A percentile compares a stretch with the other conserved stretches of the same genome.
Conservation (phyloP, 2,329 filamentous ascomycete species). For the Cladosporium sphaerospermum region DNA sequence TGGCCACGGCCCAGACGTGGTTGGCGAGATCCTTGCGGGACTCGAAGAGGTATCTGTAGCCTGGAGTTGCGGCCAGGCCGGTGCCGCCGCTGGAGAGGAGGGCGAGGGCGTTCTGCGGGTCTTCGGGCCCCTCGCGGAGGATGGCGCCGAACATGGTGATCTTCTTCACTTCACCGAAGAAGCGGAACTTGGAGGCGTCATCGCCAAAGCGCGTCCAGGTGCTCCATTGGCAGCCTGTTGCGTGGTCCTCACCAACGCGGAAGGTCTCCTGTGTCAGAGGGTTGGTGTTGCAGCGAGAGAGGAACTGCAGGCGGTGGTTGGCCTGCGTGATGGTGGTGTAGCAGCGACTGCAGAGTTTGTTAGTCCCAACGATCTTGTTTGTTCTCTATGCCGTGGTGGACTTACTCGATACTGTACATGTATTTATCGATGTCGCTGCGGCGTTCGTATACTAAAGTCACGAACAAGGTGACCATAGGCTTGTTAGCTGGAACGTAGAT, state of each 20-base stretch:
- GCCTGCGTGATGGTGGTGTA: constrained; percentile 13
- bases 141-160: constrained; percentile 11
- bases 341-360: constrained; percentile 1
- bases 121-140: neutral
- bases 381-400: neutral
- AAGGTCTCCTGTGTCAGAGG: constrained; percentile 1
- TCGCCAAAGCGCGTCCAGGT: constrained; percentile 14
- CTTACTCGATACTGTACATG: constrained; percentile 15
- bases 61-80: constrained; percentile 2
- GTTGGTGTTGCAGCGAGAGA: constrained; percentile 12
- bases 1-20: constrained; percentile 15
- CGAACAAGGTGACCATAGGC: constrained; percentile 10
- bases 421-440: constrained; percentile 10
- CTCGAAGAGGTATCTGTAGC: neutral
- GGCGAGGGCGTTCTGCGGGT: neutral
- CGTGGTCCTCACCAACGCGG: constrained; percentile 1
- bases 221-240: constrained; percentile 11
- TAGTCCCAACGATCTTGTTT: neutral
- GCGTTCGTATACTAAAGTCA: constrained; percentile 13
- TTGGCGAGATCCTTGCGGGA: constrained; percentile 9
- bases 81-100: neutral
- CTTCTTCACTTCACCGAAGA: constrained; percentile 12
- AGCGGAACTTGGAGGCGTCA: constrained; percentile 10
- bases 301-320: constrained; percentile 14
- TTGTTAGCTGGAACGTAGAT: too few relatives aligned